Evolutionary conservation across 257 asterid species (phyloP).

Genomic region (Leonotis leonurus): DNA sequence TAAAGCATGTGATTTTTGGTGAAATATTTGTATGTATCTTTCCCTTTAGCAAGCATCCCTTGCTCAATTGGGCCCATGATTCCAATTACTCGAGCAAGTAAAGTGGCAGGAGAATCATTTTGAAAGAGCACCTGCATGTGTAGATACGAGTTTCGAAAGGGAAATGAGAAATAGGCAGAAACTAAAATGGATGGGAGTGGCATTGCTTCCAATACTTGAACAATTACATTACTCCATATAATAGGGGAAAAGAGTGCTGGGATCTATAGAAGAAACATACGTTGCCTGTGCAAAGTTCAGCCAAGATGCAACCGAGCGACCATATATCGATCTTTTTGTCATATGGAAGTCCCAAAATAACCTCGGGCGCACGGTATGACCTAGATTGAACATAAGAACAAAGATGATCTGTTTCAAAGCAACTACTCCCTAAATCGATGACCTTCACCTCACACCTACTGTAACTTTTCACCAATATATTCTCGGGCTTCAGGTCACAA

Average conservation of each 20-base stretch:
- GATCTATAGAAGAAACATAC: conserved; percentile 44
- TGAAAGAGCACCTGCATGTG: conserved; percentile 96
- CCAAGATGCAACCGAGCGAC: conserved; percentile 99
- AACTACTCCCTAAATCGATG: conserved; percentile 95
- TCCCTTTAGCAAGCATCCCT: conserved; percentile 83
- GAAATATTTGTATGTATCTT: conserved; percentile 81
- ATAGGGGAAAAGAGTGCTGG: conserved; percentile 6
- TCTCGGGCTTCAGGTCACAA: conserved; percentile 97
- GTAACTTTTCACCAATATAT: conserved; percentile 96
- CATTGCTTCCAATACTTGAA: neutral
- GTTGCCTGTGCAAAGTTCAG: conserved; percentile 96
- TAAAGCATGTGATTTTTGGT: conserved; percentile 93
- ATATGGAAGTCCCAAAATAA: conserved; percentile 91
- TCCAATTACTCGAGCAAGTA: conserved; percentile 95
- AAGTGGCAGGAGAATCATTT: conserved; percentile 97
- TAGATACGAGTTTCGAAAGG: neutral
- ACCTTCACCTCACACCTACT: conserved; percentile 99
- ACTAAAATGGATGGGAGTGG: neutral
- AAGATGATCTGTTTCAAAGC: conserved; percentile 93
- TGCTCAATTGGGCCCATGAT: conserved; percentile 73
- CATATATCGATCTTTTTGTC: conserved; percentile 89
- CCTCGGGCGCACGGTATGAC: conserved; percentile 98
- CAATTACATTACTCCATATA: neutral
- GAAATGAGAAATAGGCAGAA: neutral
- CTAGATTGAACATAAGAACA: conserved; percentile 98